These are phyloP conservation scores for Stagonosporopsis chrysanthemi DNA, from an alignment of 2,329 filamentous ascomycete species.

Conservation along the genomic window DNA sequence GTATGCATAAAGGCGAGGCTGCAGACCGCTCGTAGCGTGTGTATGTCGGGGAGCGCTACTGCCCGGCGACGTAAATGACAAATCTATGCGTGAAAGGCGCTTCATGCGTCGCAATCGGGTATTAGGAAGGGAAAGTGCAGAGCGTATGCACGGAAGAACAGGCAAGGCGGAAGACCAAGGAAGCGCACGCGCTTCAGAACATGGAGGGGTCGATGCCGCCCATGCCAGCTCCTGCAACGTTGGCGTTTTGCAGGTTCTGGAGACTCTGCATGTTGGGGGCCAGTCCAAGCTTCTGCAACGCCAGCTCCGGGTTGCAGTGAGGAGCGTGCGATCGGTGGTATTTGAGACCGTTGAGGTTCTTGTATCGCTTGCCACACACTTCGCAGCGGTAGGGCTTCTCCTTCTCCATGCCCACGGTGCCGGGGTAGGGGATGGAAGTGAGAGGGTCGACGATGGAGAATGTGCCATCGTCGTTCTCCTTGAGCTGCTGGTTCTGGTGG, in stretches of 20 bases:
- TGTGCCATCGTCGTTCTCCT: conserved; percentile 95
- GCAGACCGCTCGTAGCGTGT: conserved; percentile 12
- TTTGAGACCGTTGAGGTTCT: conserved; percentile 98
- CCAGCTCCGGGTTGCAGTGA: conserved; percentile 85
- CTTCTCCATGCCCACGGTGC: conserved; percentile 99
- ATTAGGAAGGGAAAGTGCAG: conserved; percentile 32
- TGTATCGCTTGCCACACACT: conserved; percentile 96
- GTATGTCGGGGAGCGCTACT: conserved; percentile 7
- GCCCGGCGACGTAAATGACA: conserved; percentile 16
- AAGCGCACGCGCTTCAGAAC: conserved; percentile 38
- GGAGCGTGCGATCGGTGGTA: conserved; percentile 80
- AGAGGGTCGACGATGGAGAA: conserved; percentile 98
- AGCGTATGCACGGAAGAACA: conserved; percentile 14
- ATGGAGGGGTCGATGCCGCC: conserved; percentile 64
- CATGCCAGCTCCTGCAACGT: conserved; percentile 62
- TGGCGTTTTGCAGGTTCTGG: conserved; percentile 53
- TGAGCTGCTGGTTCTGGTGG: conserved; percentile 94
- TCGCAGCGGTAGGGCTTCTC: conserved; percentile 99
- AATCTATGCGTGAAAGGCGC: conserved; percentile 34
- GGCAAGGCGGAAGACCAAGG: conserved; percentile 3
- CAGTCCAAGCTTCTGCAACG: conserved; percentile 56
- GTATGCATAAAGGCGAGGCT: conserved; percentile 4
- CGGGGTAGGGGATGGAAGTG: conserved; percentile 91
- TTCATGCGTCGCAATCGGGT: conserved; percentile 32
- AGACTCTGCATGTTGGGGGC: conserved; percentile 51